A percentile compares a stretch with the other conserved stretches of the same genome.
phyloP scores from a whole-genome alignment of 345 rosid species.

The Aethionema arabicum region DNA sequence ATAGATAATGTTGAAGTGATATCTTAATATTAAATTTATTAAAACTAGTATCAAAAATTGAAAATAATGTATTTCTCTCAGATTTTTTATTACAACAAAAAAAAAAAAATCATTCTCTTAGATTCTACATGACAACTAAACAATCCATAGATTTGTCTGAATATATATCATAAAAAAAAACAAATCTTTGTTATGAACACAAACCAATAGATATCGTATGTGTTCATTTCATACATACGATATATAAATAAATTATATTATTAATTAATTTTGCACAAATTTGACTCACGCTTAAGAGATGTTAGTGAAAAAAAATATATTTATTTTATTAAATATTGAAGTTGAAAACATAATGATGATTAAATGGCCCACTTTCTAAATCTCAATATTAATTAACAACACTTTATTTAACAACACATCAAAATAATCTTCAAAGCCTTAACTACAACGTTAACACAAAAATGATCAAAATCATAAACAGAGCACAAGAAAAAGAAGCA shows the following conservation, averaged over 20 bases:
- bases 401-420: slow-evolving; percentile 17
- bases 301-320: neutral
- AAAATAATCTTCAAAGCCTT: slow-evolving; percentile 22
- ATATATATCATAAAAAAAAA: too few relatives aligned
- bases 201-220: neutral
- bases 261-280: neutral
- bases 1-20: too few relatives aligned
- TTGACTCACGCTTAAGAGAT: slow-evolving; percentile 16
- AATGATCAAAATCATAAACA: slow-evolving; percentile 28
- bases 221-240: neutral
- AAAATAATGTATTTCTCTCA: too few relatives aligned
- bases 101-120: too few relatives aligned
- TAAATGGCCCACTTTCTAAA: slow-evolving; percentile 25
- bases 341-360: slow-evolving; percentile 54
- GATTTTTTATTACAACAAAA: too few relatives aligned
- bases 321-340: slow-evolving; percentile 3
- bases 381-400: neutral
- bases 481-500: slow-evolving; percentile 6
- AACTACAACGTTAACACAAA: slow-evolving; percentile 27
- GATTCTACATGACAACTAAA: too few relatives aligned
- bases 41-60: too few relatives aligned
- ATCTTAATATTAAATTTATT: too few relatives aligned
- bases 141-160: too few relatives aligned
- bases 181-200: too few relatives aligned
- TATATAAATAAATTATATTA: too few relatives aligned